These are phyloP conservation scores for Penicillium sp. DNA, from an alignment of 2,329 filamentous ascomycete species.

Conservation along the genomic window DNA sequence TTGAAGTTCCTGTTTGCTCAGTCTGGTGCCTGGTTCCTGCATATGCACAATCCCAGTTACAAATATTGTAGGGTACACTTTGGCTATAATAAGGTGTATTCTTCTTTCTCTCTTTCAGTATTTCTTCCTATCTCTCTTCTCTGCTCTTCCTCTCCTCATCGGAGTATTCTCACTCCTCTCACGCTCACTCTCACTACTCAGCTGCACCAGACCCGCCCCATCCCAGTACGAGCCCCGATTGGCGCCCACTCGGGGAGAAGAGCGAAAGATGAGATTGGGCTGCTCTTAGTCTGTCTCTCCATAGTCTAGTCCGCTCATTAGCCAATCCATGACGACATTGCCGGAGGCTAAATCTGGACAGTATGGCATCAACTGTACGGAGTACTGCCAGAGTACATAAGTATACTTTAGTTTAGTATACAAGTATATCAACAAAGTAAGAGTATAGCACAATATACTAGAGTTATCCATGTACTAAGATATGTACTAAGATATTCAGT, in stretches of 20 bases:
- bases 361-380: background rate
- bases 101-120: too few relatives aligned
- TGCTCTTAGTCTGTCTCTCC: background rate
- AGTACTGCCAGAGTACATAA: too few relatives aligned
- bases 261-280: background rate
- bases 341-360: background rate
- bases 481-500: too few relatives aligned
- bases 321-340: background rate
- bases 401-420: too few relatives aligned
- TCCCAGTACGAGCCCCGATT: background rate
- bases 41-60: background rate
- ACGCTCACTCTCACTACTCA: too few relatives aligned
- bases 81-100: too few relatives aligned
- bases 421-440: too few relatives aligned
- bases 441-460: too few relatives aligned
- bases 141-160: background rate
- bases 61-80: too few relatives aligned
- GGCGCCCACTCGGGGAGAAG: background rate
- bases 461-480: too few relatives aligned
- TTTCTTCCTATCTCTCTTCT: background rate
- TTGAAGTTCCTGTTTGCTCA: background rate
- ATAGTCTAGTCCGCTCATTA: background rate
- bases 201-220: background rate
- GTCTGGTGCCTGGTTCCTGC: background rate
- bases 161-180: too few relatives aligned